These are phyloP conservation scores for Kluyveromyces aestuarii DNA, from an alignment of 805 yeast species.

Conservation along the genomic window DNA sequence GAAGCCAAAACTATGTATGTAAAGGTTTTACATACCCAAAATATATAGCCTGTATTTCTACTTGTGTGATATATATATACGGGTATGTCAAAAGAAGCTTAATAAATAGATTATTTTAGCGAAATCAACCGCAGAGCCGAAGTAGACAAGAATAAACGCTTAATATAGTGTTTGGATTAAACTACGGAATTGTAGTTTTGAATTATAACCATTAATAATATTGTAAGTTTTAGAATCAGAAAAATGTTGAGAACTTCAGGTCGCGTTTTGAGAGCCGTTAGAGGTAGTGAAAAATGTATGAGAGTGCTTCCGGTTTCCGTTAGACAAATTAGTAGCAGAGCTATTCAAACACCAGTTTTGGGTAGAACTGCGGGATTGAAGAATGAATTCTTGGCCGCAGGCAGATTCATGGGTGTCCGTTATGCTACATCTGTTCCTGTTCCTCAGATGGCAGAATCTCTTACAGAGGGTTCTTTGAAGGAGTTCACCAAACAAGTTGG, in stretches of 20 bases:
- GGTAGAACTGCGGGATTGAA: neutral
- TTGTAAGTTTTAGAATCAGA: neutral
- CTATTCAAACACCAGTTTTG: neutral
- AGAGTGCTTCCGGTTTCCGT: neutral
- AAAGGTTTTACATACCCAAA: too few species aligned
- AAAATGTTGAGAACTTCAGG: slow-evolving; percentile 1
- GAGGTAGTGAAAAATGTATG: neutral
- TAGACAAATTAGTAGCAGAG: neutral
- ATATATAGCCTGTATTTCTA: too few species aligned
- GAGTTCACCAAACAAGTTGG: slow-evolving; percentile 69
- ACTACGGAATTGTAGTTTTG: neutral
- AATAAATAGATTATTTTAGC: too few species aligned
- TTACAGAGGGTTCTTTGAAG: slow-evolving; percentile 90
- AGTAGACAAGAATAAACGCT: neutral
- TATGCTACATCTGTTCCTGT: slow-evolving; percentile 61
- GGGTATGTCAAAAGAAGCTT: too few species aligned
- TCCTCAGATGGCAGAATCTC: slow-evolving; percentile 98
- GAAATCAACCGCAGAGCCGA: too few species aligned
- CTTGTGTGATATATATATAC: too few species aligned
- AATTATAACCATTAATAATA: too few species aligned
- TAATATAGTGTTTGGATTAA: neutral
- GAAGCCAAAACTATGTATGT: too few species aligned
- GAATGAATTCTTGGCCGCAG: slow-evolving; percentile 3
- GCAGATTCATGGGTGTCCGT: slow-evolving; percentile 18
- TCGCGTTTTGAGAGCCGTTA: neutral